Evolutionary conservation across 768 basidiomycete species (phyloP).

Genomic region (Lactarius quietus): DNA sequence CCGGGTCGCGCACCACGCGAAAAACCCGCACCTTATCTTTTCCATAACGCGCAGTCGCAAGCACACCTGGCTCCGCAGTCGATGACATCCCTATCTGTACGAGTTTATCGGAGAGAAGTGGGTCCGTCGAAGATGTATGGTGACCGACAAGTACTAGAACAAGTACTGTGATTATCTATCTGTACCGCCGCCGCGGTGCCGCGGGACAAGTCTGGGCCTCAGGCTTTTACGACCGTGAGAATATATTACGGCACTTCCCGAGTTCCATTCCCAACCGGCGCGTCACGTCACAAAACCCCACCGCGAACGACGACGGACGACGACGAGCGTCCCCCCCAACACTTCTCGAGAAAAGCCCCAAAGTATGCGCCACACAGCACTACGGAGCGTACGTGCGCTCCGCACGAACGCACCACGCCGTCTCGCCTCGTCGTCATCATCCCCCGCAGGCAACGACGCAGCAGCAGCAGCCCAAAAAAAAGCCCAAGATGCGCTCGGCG

Average conservation of each 20-base stretch:
- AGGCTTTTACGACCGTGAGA: no score
- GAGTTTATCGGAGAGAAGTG: neutral
- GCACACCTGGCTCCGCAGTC: conserved; percentile 24
- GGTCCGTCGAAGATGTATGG: neutral
- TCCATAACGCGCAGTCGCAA: conserved; percentile 66
- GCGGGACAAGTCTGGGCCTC: no score
- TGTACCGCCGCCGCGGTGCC: neutral
- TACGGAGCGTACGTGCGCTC: conserved; percentile 3
- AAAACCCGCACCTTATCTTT: conserved; percentile 88
- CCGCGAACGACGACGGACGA: neutral
- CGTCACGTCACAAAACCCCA: neutral
- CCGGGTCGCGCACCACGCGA: conserved; percentile 62
- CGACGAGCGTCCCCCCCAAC: neutral
- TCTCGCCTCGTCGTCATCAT: conserved; percentile 4
- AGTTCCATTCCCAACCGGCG: neutral
- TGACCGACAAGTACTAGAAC: no score
- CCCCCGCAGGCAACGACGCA: neutral
- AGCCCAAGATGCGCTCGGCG: conserved; percentile 61
- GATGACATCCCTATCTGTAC: neutral
- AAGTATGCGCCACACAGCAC: conserved; percentile 5
- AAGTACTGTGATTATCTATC: neutral
- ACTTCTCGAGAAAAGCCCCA: neutral
- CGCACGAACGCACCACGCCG: conserved; percentile 16
- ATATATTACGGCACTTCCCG: neutral
- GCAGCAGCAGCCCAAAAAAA: conserved; percentile 58